Evolutionary conservation across 139 green algal species (phyloP).

Genomic region (Axilococcus clingmanii): DNA sequence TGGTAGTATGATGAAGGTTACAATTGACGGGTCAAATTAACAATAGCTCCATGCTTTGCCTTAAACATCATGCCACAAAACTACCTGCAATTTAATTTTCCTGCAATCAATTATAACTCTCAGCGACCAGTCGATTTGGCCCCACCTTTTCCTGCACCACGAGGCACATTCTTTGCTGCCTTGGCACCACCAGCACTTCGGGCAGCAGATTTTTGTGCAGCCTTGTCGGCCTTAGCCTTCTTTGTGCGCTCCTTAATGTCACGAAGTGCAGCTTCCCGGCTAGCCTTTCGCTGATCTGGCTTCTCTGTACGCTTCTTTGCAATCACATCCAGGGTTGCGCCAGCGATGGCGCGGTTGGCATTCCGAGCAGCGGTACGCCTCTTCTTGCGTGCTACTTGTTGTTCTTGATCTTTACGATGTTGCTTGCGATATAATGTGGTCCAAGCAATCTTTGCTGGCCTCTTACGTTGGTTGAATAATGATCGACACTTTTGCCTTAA

Average conservation of each 20-base stretch:
- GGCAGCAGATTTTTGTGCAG: constrained; percentile 5
- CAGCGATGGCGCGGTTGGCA: constrained; percentile 68
- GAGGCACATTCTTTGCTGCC: constrained; percentile 33
- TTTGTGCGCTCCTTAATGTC: constrained; percentile 91
- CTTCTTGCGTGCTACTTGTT: constrained; percentile 81
- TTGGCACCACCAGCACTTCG: constrained; percentile 23
- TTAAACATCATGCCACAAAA: background rate
- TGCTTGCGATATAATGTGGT: constrained; percentile 87
- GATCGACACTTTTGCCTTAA: constrained; percentile 88
- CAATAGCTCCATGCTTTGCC: background rate
- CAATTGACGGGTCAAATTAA: background rate
- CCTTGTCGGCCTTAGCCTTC: constrained; percentile 5
- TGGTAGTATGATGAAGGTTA: background rate
- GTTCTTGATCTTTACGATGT: constrained; percentile 88
- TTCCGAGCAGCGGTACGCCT: constrained; percentile 50
- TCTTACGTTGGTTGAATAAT: constrained; percentile 83
- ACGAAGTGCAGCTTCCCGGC: constrained; percentile 82
- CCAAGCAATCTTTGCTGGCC: constrained; percentile 96
- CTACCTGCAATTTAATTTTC: background rate
- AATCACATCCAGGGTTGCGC: constrained; percentile 85
- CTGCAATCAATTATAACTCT: background rate
- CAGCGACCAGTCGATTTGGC: constrained; percentile 24
- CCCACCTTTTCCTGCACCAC: constrained; percentile 20
- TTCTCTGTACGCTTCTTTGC: constrained; percentile 85
- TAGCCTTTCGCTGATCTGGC: constrained; percentile 78